These are phyloP conservation scores for Kluyveromyces nonfermentans DNA, from an alignment of 805 yeast genomes.

Conservation along the genomic window DNA sequence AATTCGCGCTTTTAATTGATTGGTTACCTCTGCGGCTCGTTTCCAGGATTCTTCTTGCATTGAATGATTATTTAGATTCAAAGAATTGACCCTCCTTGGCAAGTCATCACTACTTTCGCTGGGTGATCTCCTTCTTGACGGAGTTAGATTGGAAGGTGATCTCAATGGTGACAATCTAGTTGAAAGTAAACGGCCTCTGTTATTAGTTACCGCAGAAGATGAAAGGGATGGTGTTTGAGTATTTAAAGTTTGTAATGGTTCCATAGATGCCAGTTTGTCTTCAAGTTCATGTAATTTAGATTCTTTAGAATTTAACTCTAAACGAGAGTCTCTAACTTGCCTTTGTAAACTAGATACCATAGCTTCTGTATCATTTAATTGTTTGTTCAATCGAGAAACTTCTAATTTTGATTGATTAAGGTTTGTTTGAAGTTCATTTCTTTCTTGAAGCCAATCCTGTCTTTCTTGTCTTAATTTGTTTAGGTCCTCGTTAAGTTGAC, in stretches of 20 bases:
- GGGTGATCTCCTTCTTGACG: constrained; percentile 31
- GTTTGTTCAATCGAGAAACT: constrained; percentile 34
- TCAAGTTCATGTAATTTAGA: constrained; percentile 25
- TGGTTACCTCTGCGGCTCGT: constrained; percentile 83
- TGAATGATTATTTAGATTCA: constrained; percentile 27
- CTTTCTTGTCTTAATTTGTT: constrained; percentile 46
- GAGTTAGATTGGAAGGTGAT: constrained; percentile 6
- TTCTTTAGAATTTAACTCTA: constrained; percentile 53
- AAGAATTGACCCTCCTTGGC: constrained; percentile 23
- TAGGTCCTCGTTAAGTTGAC: constrained; percentile 30
- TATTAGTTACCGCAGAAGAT: not conserved
- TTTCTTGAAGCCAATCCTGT: constrained; percentile 26
- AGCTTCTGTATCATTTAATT: constrained; percentile 41
- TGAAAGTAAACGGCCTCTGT: constrained; percentile 6
- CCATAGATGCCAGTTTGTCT: constrained; percentile 16
- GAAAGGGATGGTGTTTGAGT: not conserved
- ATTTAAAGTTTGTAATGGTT: not conserved
- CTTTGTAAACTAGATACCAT: constrained; percentile 60
- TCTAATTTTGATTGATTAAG: constrained; percentile 22
- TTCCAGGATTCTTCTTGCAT: constrained; percentile 60
- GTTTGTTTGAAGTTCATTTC: constrained; percentile 24
- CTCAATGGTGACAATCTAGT: constrained; percentile 6
- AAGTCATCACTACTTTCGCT: constrained; percentile 24
- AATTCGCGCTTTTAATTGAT: constrained; percentile 75
- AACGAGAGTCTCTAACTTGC: constrained; percentile 48